These are phyloP conservation scores for Fraxinus baroniana DNA, from an alignment of 305 asterid genomes.

Conservation along the genomic window DNA sequence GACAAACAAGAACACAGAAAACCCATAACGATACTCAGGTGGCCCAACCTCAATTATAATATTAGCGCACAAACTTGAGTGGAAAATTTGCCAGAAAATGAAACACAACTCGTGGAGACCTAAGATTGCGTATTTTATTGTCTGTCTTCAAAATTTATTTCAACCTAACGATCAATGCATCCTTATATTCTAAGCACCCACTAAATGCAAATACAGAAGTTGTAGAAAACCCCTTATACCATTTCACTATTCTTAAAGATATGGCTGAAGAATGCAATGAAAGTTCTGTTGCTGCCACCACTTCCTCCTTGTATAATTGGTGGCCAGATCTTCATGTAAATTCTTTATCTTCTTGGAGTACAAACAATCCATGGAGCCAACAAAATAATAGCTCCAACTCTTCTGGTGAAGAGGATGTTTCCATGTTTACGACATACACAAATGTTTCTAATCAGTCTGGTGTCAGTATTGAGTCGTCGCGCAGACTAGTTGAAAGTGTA, in stretches of 20 bases:
- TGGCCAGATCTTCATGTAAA: constrained; percentile 33
- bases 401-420: constrained; percentile 34
- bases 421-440: constrained; percentile 14
- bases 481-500: constrained; percentile 14
- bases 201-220: background rate
- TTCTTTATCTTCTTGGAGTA: constrained; percentile 32
- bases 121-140: background rate
- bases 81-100: background rate
- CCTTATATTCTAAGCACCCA: background rate
- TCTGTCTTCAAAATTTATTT: background rate
- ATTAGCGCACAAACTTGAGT: constrained; percentile 5
- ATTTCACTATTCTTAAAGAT: background rate
- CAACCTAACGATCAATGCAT: background rate
- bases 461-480: constrained; percentile 24
- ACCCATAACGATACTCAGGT: background rate
- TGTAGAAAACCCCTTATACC: background rate
- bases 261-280: constrained; percentile 33
- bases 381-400: constrained; percentile 17
- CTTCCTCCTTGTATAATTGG: constrained; percentile 27
- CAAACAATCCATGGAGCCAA: constrained; percentile 5
- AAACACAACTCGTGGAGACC: background rate
- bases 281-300: constrained; percentile 11
- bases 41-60: background rate
- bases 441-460: constrained; percentile 27
- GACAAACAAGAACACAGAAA: background rate